phyloP scores from a whole-genome alignment of 2,329 filamentous ascomycete genomes.

The Cytospora mali region DNA sequence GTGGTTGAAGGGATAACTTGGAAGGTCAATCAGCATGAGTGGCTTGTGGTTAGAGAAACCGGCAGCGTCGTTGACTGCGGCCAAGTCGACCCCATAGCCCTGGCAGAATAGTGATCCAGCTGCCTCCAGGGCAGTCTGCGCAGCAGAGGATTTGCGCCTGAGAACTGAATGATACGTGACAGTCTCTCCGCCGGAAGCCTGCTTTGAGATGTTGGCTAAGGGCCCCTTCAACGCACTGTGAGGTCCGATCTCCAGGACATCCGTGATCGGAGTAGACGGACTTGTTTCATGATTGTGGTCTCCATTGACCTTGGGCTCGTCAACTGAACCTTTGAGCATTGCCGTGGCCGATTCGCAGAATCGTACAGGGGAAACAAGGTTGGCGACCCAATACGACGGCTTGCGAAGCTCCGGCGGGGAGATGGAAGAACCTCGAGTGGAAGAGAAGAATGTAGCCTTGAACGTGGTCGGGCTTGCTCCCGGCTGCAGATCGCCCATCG shows the following conservation, averaged over 20 bases:
- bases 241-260: slow-evolving; percentile 35
- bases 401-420: slow-evolving; percentile 24
- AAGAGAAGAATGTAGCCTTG: slow-evolving; percentile 32
- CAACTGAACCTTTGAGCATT: slow-evolving; percentile 24
- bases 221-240: slow-evolving; percentile 35
- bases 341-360: slow-evolving; percentile 34
- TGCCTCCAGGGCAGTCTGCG: slow-evolving; percentile 29
- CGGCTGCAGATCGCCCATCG: slow-evolving; percentile 28
- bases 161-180: slow-evolving; percentile 18
- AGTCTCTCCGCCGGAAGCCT: slow-evolving; percentile 1
- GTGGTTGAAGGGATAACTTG: slow-evolving; percentile 50
- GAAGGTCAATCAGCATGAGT: slow-evolving; percentile 44
- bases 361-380: slow-evolving; percentile 35
- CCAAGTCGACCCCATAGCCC: slow-evolving; percentile 13
- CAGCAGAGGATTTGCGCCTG: slow-evolving; percentile 27
- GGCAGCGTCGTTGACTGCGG: slow-evolving; percentile 26
- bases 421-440: slow-evolving; percentile 30
- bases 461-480: slow-evolving; percentile 10
- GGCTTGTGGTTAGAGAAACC: neutral
- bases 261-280: slow-evolving; percentile 26
- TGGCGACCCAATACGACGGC: slow-evolving; percentile 35
- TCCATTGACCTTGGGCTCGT: slow-evolving; percentile 21
- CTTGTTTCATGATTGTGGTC: neutral
- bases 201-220: slow-evolving; percentile 33
- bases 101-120: slow-evolving; percentile 26